Base-by-base conservation (phyloP, 2,329 filamentous ascomycete species). In the Penicillium sp. region DNA sequence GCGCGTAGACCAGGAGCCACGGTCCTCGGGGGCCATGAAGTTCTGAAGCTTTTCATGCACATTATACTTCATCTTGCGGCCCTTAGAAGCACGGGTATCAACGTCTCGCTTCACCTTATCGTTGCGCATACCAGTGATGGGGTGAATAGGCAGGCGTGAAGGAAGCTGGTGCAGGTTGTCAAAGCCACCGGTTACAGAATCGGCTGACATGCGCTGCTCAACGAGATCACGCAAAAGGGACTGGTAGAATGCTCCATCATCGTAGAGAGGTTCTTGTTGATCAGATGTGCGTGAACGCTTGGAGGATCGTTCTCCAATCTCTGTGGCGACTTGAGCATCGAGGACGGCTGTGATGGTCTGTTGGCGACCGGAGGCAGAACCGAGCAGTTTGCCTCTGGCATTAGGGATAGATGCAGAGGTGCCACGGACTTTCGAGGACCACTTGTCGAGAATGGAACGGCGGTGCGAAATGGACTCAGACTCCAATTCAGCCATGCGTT, bases 11-110 rank as follows among this genome's bases (percentile, higher is more conserved):
- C 94, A 99, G 16, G 73, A 75, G 4, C 88, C 82, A 50, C 90
- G 80, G 70, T 96, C 89, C 71, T 97, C 91, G 0, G 91, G 87
- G 12, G 92, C 92, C 91, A 97, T 97, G 69, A 97, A 97, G 73
- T 97, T 97, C 77, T 96, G 90, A 68, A 99, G 75, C 79, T 97
- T 97, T 78, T 97, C 93, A 69, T 97, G 92, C 44, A 97, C 91
- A 16, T 90, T 94, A 75, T 93, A 99, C 38, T 91, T 83, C 82
- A 99, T 84, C 78, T 97, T 97, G 47, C 94, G 81, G 6, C 94
- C 94, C 75, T 97, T 97, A 71, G 90, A 96, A 0, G 94, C 94
- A 71, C 92, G 94, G 21, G 92, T 92, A 72, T 99, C 94, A 5
- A 97, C 89, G 31, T 87, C 83, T 69, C 90, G 89, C 75, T 89